These are phyloP conservation scores for Metarhizium sp. DNA, from an alignment of 2,329 filamentous ascomycete species.

Conservation along the genomic window DNA sequence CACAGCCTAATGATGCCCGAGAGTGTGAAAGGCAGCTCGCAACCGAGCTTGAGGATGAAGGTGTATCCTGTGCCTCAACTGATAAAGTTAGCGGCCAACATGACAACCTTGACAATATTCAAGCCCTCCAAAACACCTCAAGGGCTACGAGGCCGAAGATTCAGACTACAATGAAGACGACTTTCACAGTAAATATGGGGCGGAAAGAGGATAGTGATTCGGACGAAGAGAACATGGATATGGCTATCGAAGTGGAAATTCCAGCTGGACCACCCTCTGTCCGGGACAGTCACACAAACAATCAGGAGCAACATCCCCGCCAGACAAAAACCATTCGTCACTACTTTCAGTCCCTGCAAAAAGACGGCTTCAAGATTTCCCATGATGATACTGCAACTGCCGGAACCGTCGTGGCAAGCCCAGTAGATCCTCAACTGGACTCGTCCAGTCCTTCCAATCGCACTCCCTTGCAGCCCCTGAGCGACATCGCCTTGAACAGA, in stretches of 20 bases:
- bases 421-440: neutral
- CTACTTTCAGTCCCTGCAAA: constrained; percentile 18
- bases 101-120: neutral
- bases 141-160: neutral
- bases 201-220: constrained; percentile 21
- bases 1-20: neutral
- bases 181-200: constrained; percentile 21
- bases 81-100: neutral
- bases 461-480: constrained; percentile 10
- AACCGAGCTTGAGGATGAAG: neutral
- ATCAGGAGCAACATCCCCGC: neutral
- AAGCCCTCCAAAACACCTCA: neutral
- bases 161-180: constrained; percentile 17
- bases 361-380: constrained; percentile 22
- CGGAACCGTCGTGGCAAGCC: neutral
- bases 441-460: neutral
- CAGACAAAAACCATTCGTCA: constrained; percentile 16
- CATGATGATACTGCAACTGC: constrained; percentile 24
- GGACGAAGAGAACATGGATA: constrained; percentile 14
- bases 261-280: constrained; percentile 7
- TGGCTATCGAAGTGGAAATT: constrained; percentile 17
- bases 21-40: neutral
- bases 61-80: neutral
- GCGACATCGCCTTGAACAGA: constrained; percentile 10
- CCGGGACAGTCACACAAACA: neutral